Evolutionary conservation across 306 rosid species (phyloP).

Genomic region (Sicyos edulis): DNA sequence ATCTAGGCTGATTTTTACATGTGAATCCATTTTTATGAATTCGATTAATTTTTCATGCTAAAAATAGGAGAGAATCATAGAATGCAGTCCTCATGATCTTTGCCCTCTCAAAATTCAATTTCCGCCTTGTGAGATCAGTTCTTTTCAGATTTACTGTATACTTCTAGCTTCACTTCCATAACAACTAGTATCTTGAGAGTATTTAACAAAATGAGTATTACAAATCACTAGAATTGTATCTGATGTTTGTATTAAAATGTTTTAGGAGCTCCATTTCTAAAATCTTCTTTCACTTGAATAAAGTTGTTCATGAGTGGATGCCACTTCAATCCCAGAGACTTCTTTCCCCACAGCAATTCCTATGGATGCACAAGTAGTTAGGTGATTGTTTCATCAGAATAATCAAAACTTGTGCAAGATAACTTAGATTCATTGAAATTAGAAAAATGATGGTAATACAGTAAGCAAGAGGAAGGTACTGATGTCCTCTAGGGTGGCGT

Average conservation of each 20-base stretch:
- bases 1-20: constrained; percentile 38
- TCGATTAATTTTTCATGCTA: constrained; percentile 27
- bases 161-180: constrained; percentile 3
- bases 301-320: neutral
- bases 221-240: neutral
- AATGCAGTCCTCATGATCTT: constrained; percentile 11
- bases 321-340: neutral
- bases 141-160: neutral
- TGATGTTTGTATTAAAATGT: neutral
- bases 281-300: neutral
- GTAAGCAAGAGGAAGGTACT: neutral
- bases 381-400: neutral
- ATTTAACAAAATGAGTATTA: neutral
- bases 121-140: constrained; percentile 11
- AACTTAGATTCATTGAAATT: too few relatives aligned
- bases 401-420: neutral
- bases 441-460: neutral
- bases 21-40: constrained; percentile 44
- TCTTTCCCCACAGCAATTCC: neutral
- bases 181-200: neutral
- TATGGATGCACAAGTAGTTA: neutral
- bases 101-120: neutral
- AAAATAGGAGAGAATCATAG: neutral
- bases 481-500: too few relatives aligned
- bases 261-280: neutral